Percentiles rank a stretch among this genome's conserved stretches.
Evolutionary conservation across 176 grass and related monocot genomes (phyloP).

Genomic region (Eleusine coracana): DNA sequence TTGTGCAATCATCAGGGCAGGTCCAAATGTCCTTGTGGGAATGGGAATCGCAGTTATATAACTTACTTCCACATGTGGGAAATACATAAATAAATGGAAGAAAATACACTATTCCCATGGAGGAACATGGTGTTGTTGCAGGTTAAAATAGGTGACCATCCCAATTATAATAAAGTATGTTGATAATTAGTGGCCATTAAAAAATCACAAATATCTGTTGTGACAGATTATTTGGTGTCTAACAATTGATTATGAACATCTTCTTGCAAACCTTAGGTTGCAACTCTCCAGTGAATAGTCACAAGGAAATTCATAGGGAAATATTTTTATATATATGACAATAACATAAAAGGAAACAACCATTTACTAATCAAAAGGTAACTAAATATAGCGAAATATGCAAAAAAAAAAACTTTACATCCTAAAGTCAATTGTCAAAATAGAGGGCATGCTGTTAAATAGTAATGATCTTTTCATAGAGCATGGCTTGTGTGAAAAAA

Average conservation of each 20-base stretch:
- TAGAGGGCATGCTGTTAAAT: not conserved
- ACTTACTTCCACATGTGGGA: not conserved
- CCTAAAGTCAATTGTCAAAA: not conserved
- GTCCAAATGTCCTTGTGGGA: not conserved
- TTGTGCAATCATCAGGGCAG: not conserved
- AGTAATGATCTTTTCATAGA: not conserved
- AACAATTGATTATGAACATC: not conserved
- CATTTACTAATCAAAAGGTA: not conserved
- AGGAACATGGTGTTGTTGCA: not conserved
- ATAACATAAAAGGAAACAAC: not conserved
- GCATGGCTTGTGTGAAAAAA: slow-evolving; percentile 1
- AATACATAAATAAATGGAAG: not conserved
- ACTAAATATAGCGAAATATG: not conserved
- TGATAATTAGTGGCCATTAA: not conserved
- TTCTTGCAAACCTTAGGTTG: not conserved
- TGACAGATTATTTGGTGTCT: not conserved
- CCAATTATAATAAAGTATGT: not conserved
- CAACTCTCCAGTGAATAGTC: not conserved
- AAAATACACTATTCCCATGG: not conserved
- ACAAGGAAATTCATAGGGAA: not conserved
- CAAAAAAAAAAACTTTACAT: not conserved
- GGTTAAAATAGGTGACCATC: not conserved
- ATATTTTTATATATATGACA: not conserved
- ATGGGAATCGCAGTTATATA: not conserved
- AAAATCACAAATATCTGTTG: not conserved